Conservation (phyloP, 768 basidiomycete genomes). For the Boletus vinaceobasis region DNA sequence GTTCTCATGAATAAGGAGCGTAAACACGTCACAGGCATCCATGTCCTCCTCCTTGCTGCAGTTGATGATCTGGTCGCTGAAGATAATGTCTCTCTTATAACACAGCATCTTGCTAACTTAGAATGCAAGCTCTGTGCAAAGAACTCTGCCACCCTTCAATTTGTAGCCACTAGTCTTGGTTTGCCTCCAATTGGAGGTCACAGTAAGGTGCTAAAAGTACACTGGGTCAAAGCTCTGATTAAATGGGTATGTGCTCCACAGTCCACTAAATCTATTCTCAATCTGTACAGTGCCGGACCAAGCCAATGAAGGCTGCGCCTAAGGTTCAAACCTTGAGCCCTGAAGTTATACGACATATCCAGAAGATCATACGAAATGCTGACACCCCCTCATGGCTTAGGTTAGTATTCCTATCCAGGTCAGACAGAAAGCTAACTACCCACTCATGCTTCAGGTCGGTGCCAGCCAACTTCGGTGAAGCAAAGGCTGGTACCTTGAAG, state of each 20-base stretch:
- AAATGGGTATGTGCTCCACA: constrained; percentile 1
- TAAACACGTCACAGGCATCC: constrained; percentile 2
- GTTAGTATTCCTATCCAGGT: no score
- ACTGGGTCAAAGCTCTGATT: constrained; percentile 5
- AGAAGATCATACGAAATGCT: background rate
- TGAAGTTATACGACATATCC: background rate
- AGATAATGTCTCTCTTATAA: background rate
- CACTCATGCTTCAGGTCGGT: no score
- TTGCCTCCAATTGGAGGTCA: background rate
- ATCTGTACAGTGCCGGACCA: background rate
- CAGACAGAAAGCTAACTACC: no score
- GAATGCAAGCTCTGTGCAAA: background rate
- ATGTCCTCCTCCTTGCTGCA: background rate
- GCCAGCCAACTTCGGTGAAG: no score
- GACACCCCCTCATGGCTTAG: no score
- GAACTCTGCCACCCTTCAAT: background rate
- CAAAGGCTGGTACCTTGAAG: no score
- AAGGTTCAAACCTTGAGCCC: background rate
- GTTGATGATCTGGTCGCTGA: background rate
- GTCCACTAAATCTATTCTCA: background rate
- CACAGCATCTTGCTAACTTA: background rate
- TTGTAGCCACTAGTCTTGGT: background rate
- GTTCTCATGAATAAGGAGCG: background rate
- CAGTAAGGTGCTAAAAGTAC: background rate
- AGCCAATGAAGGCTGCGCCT: background rate